Evolutionary conservation across 768 basidiomycete genomes (phyloP).

Genomic region (Naganishia vaughanmartiniae): DNA sequence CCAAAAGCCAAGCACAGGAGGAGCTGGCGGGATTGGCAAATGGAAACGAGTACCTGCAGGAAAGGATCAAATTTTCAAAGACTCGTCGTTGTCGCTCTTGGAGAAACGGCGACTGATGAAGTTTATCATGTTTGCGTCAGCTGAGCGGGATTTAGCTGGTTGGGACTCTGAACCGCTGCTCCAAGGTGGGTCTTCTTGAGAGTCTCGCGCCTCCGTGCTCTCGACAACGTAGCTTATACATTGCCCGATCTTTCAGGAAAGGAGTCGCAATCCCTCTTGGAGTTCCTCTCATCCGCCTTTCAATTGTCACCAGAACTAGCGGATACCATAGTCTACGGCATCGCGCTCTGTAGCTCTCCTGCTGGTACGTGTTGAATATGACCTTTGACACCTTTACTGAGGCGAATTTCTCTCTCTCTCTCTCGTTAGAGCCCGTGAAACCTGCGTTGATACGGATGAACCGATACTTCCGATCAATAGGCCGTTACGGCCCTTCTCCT

Average conservation of each 20-base stretch:
- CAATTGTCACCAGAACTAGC: constrained; percentile 62
- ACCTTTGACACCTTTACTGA: not conserved
- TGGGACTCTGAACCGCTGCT: constrained; percentile 21
- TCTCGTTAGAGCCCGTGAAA: constrained; percentile 62
- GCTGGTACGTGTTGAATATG: constrained; percentile 56
- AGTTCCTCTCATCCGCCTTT: constrained; percentile 54
- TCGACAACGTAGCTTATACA: not conserved
- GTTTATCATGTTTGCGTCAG: constrained; percentile 60
- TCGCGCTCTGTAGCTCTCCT: constrained; percentile 66
- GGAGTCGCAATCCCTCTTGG: constrained; percentile 6
- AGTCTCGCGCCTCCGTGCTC: not conserved
- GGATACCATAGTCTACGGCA: constrained; percentile 68
- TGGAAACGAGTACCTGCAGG: constrained; percentile 72
- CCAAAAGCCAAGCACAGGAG: constrained; percentile 35
- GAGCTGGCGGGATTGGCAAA: constrained; percentile 6
- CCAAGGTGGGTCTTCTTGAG: not conserved
- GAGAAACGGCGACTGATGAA: constrained; percentile 92
- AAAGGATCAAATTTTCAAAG: constrained; percentile 92
- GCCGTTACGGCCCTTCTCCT: constrained; percentile 79
- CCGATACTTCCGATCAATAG: constrained; percentile 70
- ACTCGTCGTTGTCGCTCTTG: constrained; percentile 67
- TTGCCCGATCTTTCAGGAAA: not conserved
- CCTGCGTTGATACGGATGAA: constrained; percentile 69
- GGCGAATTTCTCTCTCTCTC: not conserved
- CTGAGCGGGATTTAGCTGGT: constrained; percentile 17